A percentile compares a stretch with the other conserved stretches of the same genome.
These are phyloP conservation scores for Leptomonas pyrrhocoris DNA, from an alignment of 208 protist genomes.

Conservation along the genomic window DNA sequence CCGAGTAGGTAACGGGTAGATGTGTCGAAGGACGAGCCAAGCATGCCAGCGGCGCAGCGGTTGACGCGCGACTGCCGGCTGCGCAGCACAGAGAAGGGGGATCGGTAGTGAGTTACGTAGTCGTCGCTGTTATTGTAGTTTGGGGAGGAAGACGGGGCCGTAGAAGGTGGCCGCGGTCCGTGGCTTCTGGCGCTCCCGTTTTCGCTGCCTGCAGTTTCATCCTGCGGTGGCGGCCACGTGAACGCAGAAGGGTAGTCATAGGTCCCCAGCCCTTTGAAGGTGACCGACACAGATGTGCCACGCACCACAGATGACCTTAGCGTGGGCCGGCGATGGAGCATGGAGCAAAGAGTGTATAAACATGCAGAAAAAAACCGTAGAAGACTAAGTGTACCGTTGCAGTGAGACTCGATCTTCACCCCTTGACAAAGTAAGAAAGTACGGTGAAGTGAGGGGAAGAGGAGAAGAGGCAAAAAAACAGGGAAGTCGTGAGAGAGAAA, in stretches of 20 bases:
- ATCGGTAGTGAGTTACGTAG: constrained; percentile 40
- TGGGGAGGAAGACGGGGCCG: neutral
- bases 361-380: too few relatives aligned
- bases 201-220: neutral
- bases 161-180: neutral
- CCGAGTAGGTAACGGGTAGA: neutral
- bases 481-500: neutral
- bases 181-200: neutral
- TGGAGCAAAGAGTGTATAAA: constrained; percentile 1
- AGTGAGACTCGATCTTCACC: too few relatives aligned
- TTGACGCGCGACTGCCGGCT: constrained; percentile 41
- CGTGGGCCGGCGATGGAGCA: constrained; percentile 8
- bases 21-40: constrained; percentile 16
- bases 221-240: constrained; percentile 24
- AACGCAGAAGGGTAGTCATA: constrained; percentile 32
- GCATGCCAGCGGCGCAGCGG: constrained; percentile 46
- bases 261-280: constrained; percentile 29
- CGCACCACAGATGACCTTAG: constrained; percentile 1
- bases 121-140: neutral
- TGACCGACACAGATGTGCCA: constrained; percentile 8
- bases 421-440: too few relatives aligned
- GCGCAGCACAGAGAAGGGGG: constrained; percentile 67
- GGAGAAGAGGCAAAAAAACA: neutral
- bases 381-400: too few relatives aligned
- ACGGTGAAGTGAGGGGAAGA: neutral